These are phyloP conservation scores for Cryphonectria radicalis DNA, from an alignment of 2,329 filamentous ascomycete species.

Conservation along the genomic window DNA sequence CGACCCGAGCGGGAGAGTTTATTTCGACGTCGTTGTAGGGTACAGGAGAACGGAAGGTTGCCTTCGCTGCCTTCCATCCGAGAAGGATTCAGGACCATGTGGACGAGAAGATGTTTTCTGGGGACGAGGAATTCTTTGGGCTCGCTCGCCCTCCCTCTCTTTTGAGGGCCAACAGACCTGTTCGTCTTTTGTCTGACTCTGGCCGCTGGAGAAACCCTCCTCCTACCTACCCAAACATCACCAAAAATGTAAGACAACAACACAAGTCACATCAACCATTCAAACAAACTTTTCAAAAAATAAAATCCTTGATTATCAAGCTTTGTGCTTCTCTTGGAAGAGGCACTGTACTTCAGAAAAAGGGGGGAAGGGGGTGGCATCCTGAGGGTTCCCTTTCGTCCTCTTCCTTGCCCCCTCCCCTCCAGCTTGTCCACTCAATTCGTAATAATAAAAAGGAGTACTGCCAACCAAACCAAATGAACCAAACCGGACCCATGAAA, in stretches of 20 bases:
- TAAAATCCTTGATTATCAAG: background rate
- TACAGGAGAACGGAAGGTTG: background rate
- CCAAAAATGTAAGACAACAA: background rate
- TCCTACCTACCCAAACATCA: too few relatives aligned
- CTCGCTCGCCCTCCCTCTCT: too few relatives aligned
- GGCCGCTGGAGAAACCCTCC: too few relatives aligned
- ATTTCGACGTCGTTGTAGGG: background rate
- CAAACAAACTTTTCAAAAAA: background rate
- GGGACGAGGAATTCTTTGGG: background rate
- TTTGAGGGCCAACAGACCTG: too few relatives aligned
- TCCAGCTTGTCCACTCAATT: background rate
- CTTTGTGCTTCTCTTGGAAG: background rate
- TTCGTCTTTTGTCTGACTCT: background rate
- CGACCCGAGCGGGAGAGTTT: conserved; percentile 15
- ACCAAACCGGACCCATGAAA: background rate
- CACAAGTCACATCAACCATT: background rate
- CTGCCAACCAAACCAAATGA: background rate
- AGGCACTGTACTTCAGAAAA: background rate
- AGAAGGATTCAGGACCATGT: background rate
- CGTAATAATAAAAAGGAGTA: background rate
- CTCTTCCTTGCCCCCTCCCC: background rate
- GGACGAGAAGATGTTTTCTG: background rate
- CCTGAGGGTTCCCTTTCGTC: background rate
- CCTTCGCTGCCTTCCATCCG: background rate
- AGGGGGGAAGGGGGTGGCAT: background rate